phyloP scores from a whole-genome alignment of 1,284 basidiomycete species.

The Pterulicium gracile region DNA sequence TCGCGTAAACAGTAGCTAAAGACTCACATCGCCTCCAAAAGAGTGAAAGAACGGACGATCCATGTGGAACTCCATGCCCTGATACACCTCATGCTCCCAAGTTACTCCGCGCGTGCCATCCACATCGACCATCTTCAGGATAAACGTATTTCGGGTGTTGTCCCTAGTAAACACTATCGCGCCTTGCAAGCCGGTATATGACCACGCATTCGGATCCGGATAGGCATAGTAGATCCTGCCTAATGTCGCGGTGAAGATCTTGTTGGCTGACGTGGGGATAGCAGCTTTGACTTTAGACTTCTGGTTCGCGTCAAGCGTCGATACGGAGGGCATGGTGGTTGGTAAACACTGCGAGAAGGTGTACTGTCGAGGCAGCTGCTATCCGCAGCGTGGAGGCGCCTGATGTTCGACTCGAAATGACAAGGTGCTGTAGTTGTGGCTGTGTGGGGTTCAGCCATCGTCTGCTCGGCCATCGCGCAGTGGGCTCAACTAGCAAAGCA shows the following conservation, averaged over 20 bases:
- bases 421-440: no score
- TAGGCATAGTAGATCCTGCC: slow-evolving; percentile 83
- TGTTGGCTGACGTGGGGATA: slow-evolving; percentile 44
- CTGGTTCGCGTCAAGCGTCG: slow-evolving; percentile 62
- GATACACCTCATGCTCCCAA: slow-evolving; percentile 92
- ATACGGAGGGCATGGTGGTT: slow-evolving; percentile 73
- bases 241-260: slow-evolving; percentile 71
- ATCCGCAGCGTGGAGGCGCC: no score
- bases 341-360: no score
- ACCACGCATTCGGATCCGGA: slow-evolving; percentile 69
- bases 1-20: slow-evolving; percentile 1
- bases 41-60: slow-evolving; percentile 93
- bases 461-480: no score
- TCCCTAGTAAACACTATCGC: slow-evolving; percentile 68
- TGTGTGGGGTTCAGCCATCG: no score
- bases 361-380: no score
- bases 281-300: slow-evolving; percentile 67
- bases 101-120: slow-evolving; percentile 77
- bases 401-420: no score
- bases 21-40: slow-evolving; percentile 84
- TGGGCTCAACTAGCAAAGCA: no score
- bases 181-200: slow-evolving; percentile 79
- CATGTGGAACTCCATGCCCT: slow-evolving; percentile 75
- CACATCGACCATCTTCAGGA: slow-evolving; percentile 76
- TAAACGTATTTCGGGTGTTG: slow-evolving; percentile 44